Conservation (phyloP, 352 stramenopile species). For the Globisporangium cederbergense region DNA sequence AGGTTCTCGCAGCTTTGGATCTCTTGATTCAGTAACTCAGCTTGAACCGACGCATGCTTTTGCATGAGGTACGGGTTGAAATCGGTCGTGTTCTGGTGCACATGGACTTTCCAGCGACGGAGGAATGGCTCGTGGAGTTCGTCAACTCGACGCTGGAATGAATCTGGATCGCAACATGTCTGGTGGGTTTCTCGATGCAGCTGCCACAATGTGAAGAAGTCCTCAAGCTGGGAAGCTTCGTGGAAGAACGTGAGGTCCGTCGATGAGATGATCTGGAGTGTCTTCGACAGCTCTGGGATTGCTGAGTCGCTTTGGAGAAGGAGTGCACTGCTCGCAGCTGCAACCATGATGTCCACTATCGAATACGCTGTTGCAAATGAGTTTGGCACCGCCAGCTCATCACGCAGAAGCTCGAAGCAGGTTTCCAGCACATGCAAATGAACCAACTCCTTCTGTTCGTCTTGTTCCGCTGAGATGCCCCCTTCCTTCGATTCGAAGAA, state of each 20-base stretch:
- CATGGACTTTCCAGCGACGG: constrained; percentile 37
- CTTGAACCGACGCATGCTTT: constrained; percentile 44
- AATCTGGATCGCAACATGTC: constrained; percentile 34
- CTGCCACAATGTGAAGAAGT: constrained; percentile 60
- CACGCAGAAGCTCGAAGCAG: constrained; percentile 39
- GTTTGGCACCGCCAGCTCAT: constrained; percentile 20
- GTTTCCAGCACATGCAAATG: constrained; percentile 54
- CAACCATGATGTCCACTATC: constrained; percentile 53
- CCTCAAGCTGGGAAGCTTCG: constrained; percentile 48
- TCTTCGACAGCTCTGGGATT: constrained; percentile 45
- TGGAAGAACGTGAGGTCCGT: constrained; percentile 67
- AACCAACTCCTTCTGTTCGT: constrained; percentile 25
- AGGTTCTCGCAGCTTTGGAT: constrained; percentile 43
- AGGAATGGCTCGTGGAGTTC: constrained; percentile 39
- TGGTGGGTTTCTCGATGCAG: constrained; percentile 49
- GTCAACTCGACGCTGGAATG: constrained; percentile 23
- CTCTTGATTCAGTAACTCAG: constrained; percentile 47
- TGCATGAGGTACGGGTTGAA: constrained; percentile 76
- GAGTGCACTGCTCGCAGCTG: constrained; percentile 39
- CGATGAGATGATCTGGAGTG: constrained; percentile 73
- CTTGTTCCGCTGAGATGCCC: background rate
- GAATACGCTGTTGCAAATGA: constrained; percentile 28
- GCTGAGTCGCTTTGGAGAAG: constrained; percentile 22
- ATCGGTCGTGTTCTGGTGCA: constrained; percentile 39
- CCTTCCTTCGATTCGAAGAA: constrained; percentile 26